These are phyloP conservation scores for Solanum piurae DNA, from an alignment of 257 asterid species.

Conservation along the genomic window DNA sequence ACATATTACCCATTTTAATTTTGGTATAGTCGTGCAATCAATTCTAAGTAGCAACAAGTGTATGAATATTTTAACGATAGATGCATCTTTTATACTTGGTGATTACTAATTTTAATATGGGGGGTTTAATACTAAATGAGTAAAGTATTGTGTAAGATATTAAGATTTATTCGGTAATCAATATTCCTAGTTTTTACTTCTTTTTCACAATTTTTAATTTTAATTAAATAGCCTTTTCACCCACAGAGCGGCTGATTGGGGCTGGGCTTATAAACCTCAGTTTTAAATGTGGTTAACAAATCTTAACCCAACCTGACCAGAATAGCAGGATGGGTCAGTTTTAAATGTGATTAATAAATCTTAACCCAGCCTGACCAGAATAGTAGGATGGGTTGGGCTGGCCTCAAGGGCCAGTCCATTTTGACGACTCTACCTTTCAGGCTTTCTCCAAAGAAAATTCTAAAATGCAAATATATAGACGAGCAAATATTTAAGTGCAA, in stretches of 20 bases:
- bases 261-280: not conserved
- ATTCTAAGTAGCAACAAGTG: not conserved
- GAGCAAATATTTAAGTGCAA: not conserved
- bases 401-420: not conserved
- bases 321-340: not conserved
- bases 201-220: not conserved
- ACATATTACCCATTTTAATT: not conserved
- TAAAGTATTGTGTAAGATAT: not conserved
- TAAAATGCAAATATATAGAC: not conserved
- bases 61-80: not conserved
- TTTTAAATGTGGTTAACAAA: not conserved
- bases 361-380: not conserved
- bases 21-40: not conserved
- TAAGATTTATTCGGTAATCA: not conserved
- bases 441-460: not conserved
- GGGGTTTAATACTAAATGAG: not conserved
- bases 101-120: not conserved
- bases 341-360: not conserved
- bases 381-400: not conserved
- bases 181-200: not conserved
- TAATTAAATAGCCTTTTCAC: not conserved
- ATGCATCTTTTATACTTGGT: not conserved
- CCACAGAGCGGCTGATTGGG: not conserved
- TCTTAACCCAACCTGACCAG: not conserved
- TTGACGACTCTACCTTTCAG: not conserved